A percentile compares a stretch with the other conserved stretches of the same genome.
These are phyloP conservation scores for Sphaceloma murrayae DNA, from an alignment of 2,329 filamentous ascomycete genomes.

Conservation along the genomic window DNA sequence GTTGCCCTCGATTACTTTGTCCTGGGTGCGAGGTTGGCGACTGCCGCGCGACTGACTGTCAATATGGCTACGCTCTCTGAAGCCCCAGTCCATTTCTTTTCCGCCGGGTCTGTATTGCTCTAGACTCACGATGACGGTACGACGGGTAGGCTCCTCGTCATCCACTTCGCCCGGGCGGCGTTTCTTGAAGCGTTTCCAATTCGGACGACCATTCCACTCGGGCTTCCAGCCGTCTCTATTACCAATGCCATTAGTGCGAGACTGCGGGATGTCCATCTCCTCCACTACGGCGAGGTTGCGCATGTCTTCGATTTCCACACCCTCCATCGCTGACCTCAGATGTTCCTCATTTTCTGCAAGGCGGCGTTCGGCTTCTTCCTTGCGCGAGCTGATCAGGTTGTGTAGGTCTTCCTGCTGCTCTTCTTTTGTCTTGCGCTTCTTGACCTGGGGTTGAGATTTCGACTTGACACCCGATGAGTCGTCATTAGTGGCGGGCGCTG, in stretches of 20 bases:
- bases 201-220: constrained; percentile 85
- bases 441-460: constrained; percentile 15
- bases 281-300: constrained; percentile 67
- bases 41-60: constrained; percentile 19
- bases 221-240: constrained; percentile 61
- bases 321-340: constrained; percentile 48
- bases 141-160: constrained; percentile 33
- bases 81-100: constrained; percentile 8
- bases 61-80: not conserved
- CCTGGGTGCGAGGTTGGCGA: constrained; percentile 8
- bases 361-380: constrained; percentile 45
- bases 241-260: constrained; percentile 22
- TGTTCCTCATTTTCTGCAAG: constrained; percentile 56
- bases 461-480: too few species aligned
- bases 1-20: constrained; percentile 22
- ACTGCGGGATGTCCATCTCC: constrained; percentile 53
- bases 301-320: constrained; percentile 62
- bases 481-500: too few species aligned
- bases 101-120: constrained; percentile 41
- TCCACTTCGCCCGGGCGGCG: constrained; percentile 33
- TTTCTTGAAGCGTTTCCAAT: constrained; percentile 79
- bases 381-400: constrained; percentile 48
- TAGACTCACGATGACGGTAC: constrained; percentile 58
- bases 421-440: constrained; percentile 36
- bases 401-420: constrained; percentile 60